Base-by-base conservation (phyloP, 148 eudicot genomes). In the Silene conica region DNA sequence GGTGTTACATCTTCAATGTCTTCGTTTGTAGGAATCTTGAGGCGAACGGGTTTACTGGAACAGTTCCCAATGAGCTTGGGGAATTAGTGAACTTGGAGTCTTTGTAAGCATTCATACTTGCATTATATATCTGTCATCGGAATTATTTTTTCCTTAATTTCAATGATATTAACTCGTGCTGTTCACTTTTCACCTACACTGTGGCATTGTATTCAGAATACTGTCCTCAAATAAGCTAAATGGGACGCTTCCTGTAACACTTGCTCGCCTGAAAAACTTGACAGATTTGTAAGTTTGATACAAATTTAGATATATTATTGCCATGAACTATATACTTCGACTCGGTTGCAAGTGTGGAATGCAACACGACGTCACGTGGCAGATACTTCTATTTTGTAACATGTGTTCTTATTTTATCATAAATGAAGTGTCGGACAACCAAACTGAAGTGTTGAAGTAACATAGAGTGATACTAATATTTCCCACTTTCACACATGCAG, bases 141-240 rank as follows among this genome's bases (percentile, higher is more conserved):
- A 66, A 34, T 21, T 62, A 48, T 26, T 57, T 22, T 62, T 43
- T 67, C n/a, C 46, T 34, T 25, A 22, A 18, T 55, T 12, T 20
- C 28, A 41, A 55, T 65, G 10, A 10, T 31, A 1, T 69, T 52
- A 21, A 4, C 63, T 76, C 68, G 60, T 26, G 21, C 64, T 41
- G 8, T 41, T 67, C 46, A 48, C 2, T 15, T 26, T 70, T 38
- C 58, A 71, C 61, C 19, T 48, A 34, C 38, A 59, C 54, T 38
- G 1, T 80, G 76, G 56, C 67, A 31, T 66, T 50, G 56, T 56
- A 45, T 76, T 25, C 78, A 91, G 96, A 82, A 71, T 87, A 22
- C 76, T 91, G 73, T 89, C 96, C 58, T 91, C 96, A 25, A 91
- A 91, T 76, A 81, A 73, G 54, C 70, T 91, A 58, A 71, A 82